Percentiles rank a stretch among this genome's conserved stretches.
phyloP scores from a whole-genome alignment of 352 stramenopile genomes.

The Phytophthora pistaciae region DNA sequence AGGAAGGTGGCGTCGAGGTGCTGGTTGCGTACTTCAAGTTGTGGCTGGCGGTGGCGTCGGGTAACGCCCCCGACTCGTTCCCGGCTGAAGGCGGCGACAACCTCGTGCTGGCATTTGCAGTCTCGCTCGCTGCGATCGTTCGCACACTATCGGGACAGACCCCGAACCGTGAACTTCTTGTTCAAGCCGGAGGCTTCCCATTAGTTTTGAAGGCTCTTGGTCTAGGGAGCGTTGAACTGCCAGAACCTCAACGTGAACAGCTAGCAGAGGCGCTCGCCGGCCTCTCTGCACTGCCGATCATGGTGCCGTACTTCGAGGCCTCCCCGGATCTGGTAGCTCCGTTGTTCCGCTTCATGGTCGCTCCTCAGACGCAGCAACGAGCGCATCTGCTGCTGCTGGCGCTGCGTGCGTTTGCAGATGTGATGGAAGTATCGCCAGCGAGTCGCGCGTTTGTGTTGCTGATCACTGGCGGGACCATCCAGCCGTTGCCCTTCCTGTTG shows the following conservation, averaged over 20 bases:
- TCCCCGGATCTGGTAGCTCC: constrained; percentile 55
- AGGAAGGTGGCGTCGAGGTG: constrained; percentile 52
- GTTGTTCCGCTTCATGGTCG: constrained; percentile 65
- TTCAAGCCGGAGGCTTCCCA: constrained; percentile 47
- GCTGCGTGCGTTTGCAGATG: constrained; percentile 59
- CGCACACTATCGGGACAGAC: constrained; percentile 27
- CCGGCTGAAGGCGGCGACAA: constrained; percentile 20
- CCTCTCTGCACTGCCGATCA: constrained; percentile 19
- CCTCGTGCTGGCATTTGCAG: constrained; percentile 22
- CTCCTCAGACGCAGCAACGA: constrained; percentile 39
- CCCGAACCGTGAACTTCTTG: constrained; percentile 35
- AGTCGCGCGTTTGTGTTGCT: constrained; percentile 52
- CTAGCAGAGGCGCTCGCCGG: constrained; percentile 32
- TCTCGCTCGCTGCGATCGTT: constrained; percentile 29
- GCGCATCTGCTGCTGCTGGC: constrained; percentile 44
- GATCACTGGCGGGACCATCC: constrained; percentile 35
- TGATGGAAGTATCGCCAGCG: constrained; percentile 56
- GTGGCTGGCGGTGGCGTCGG: constrained; percentile 37
- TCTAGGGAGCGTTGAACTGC: constrained; percentile 19
- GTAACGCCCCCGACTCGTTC: constrained; percentile 13
- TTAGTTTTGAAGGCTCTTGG: constrained; percentile 45
- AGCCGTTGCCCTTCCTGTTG: constrained; percentile 51
- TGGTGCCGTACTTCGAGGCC: constrained; percentile 22
- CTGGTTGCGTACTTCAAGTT: constrained; percentile 46
- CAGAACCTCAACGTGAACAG: constrained; percentile 21